Evolutionary conservation across 805 yeast genomes (phyloP).

Genomic region (Kazachstania taianensis): DNA sequence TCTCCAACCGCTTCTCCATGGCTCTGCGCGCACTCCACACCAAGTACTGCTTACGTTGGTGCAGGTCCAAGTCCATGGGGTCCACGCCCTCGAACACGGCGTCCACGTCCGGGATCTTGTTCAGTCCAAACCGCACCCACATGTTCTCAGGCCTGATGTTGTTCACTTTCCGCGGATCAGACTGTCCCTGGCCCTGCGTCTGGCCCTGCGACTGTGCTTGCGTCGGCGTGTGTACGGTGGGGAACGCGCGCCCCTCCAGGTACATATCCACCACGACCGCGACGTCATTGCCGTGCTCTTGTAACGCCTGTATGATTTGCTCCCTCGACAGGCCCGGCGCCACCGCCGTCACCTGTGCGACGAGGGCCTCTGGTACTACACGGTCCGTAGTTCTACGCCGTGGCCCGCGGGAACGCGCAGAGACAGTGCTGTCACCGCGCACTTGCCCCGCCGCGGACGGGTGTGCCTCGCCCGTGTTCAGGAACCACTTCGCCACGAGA

Average conservation of each 20-base stretch:
- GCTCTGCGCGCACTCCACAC: constrained; percentile 51
- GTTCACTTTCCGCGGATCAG: constrained; percentile 24
- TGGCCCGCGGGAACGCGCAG: no score
- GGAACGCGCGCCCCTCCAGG: constrained; percentile 51
- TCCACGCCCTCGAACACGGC: constrained; percentile 10
- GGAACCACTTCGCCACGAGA: constrained; percentile 55
- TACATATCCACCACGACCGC: constrained; percentile 68
- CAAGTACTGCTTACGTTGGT: constrained; percentile 33
- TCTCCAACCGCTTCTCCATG: constrained; percentile 30
- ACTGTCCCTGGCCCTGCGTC: neutral
- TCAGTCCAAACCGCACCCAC: constrained; percentile 19
- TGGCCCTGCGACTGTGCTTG: neutral
- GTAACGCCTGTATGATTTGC: constrained; percentile 66
- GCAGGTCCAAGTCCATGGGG: constrained; percentile 15
- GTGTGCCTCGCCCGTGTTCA: constrained; percentile 43
- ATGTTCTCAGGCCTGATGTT: constrained; percentile 27
- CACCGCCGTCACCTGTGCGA: constrained; percentile 49
- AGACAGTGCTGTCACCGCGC: no score
- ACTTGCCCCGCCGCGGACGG: constrained; percentile 20
- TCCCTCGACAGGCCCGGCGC: constrained; percentile 64
- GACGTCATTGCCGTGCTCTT: constrained; percentile 59
- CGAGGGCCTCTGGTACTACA: neutral
- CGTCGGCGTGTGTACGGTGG: constrained; percentile 39
- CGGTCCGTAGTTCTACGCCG: constrained; percentile 1
- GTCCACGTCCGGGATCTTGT: constrained; percentile 7